phyloP scores from a whole-genome alignment of 441 rosid species.

The Aquilaria agallochum region DNA sequence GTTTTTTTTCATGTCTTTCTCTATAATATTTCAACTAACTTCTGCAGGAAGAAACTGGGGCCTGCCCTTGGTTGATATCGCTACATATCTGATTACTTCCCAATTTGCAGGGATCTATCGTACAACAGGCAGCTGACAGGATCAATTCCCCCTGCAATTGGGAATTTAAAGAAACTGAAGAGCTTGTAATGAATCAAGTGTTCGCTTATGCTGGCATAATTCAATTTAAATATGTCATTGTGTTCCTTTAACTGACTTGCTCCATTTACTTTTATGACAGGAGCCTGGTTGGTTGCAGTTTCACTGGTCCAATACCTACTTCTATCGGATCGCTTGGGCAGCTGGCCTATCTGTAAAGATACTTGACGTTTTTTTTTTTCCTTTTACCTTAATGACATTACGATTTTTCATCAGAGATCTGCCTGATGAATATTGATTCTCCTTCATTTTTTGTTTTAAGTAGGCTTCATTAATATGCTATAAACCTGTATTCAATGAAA shows the following conservation, averaged over 20 bases:
- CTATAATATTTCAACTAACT: not conserved
- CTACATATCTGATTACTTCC: slow-evolving; percentile 9
- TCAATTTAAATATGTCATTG: not conserved
- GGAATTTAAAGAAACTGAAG: slow-evolving; percentile 51
- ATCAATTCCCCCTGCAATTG: slow-evolving; percentile 59
- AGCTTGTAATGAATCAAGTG: slow-evolving; percentile 48
- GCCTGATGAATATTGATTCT: not conserved
- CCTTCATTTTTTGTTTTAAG: not conserved
- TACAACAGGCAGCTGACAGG: slow-evolving; percentile 55
- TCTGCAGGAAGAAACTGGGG: too few relatives aligned
- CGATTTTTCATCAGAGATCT: not conserved
- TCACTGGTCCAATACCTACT: slow-evolving; percentile 67
- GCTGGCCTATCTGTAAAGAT: slow-evolving; percentile 56
- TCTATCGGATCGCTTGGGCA: slow-evolving; percentile 50
- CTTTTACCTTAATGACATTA: not conserved
- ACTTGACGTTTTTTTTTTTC: slow-evolving; percentile 4
- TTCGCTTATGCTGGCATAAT: not conserved
- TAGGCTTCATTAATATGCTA: not conserved
- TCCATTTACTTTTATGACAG: slow-evolving; percentile 32
- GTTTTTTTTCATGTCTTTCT: slow-evolving; percentile 18
- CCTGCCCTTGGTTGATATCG: not conserved
- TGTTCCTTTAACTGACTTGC: not conserved
- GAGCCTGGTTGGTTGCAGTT: slow-evolving; percentile 62
- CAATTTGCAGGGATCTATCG: slow-evolving; percentile 67
- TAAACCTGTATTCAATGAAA: not conserved